Conservation (phyloP, 2,329 filamentous ascomycete genomes). For the Pseudogymnoascus sp. region DNA sequence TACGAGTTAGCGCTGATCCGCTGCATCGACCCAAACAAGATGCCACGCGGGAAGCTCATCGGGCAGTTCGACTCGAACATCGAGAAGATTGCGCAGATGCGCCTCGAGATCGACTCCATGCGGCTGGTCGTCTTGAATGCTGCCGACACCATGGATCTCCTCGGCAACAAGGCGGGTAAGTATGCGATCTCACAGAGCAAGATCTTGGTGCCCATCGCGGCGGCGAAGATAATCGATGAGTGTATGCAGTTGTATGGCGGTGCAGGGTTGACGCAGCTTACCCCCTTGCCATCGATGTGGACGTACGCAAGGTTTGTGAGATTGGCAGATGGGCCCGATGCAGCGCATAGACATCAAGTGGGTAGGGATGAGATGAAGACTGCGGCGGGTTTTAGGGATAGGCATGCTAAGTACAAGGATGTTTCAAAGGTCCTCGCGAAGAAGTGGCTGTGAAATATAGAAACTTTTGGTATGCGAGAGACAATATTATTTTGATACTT, state of each 20-base stretch:
- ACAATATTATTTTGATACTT: too few relatives aligned
- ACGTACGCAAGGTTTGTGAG: conserved; percentile 35
- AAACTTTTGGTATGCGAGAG: too few relatives aligned
- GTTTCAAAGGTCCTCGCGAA: neutral
- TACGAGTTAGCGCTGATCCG: conserved; percentile 33
- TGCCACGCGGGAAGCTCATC: conserved; percentile 32
- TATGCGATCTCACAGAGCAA: conserved; percentile 36
- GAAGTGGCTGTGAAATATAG: too few relatives aligned
- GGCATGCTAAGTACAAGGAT: conserved; percentile 29
- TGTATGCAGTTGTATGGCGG: conserved; percentile 37
- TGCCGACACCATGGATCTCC: conserved; percentile 34
- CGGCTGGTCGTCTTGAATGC: conserved; percentile 34
- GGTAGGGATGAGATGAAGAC: conserved; percentile 35
- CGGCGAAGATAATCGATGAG: conserved; percentile 34
- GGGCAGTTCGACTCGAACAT: conserved; percentile 35
- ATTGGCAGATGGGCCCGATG: conserved; percentile 35
- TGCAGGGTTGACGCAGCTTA: conserved; percentile 34
- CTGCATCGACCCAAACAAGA: conserved; percentile 30
- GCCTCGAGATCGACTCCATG: conserved; percentile 33
- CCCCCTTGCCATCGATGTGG: conserved; percentile 34
- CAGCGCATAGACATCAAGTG: conserved; percentile 34
- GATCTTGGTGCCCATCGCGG: conserved; percentile 33
- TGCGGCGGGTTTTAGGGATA: conserved; percentile 27
- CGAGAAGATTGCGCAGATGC: conserved; percentile 34
- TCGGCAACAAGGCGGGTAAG: conserved; percentile 32